Base-by-base conservation (phyloP, 2,329 filamentous ascomycete genomes). In the Aspergillus clavatus region DNA sequence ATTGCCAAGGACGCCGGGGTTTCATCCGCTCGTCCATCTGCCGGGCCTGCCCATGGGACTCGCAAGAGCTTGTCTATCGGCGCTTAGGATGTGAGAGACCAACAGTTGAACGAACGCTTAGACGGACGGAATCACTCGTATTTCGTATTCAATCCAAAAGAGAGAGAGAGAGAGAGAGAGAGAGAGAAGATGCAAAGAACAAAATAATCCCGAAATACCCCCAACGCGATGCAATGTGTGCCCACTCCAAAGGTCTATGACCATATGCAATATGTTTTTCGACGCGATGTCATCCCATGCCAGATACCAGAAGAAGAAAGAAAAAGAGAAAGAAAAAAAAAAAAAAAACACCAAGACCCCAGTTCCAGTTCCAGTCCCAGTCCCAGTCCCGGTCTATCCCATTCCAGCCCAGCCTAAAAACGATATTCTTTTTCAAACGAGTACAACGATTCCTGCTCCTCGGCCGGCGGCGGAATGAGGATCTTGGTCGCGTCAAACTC, bases 401-500 rank as follows among this genome's bases (percentile, higher is more conserved):
- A 11, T 28, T 21, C 24, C 18, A 5, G 21, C 7, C 4, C 22
- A 22, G 6, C 7, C 45, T 41, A 58, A 7, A 43, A 8, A 16
- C 42, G 29, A 33, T 37, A 45, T 4, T 57, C 55, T 21, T 52
- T 56, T 22, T 61, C 40, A 33, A 59, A 57, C 6, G 60, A 62
- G 43, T 56, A 50, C 26, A 58, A 23, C 12, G 58, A 60, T 8
- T 54, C 51, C 27, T 55, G 12, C 11, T 58, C 58, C 18, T 60
- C 59, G 0, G 52, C 45, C 6, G 55, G 54, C 1, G 47, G 50
- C 1, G 66, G 65, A 24, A 70, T 62, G 1, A 51, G 46, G 3
- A 67, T 57, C 22, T 61, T 56, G 7, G 57, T 58, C 12, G 67
- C 67, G 36, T 70, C 67, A 40, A 66, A 68, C 19, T 60, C 61